phyloP scores from a whole-genome alignment of 306 rosid genomes.

The Pyrus bretschneideri region DNA sequence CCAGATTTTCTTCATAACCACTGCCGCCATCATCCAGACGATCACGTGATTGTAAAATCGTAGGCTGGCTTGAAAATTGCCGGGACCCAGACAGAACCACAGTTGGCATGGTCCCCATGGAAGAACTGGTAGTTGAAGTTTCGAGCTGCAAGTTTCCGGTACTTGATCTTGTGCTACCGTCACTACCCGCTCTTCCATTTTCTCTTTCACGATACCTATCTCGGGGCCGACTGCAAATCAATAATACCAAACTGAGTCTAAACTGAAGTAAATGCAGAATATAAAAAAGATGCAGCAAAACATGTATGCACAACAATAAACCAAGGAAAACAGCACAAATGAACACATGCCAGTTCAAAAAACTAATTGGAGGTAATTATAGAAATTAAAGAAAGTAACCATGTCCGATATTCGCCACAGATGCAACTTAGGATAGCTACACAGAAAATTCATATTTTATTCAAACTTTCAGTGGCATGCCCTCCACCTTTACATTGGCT shows the following conservation, averaged over 20 bases:
- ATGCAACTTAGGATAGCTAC: background rate
- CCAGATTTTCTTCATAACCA: conserved; percentile 68
- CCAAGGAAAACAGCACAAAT: background rate
- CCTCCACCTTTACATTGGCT: background rate
- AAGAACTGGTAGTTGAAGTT: conserved; percentile 42
- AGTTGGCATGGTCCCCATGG: conserved; percentile 45
- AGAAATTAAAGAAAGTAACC: background rate
- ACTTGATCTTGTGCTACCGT: conserved; percentile 56
- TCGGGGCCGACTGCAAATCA: conserved; percentile 62
- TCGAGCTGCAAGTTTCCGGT: conserved; percentile 58
- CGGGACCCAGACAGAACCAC: conserved; percentile 69
- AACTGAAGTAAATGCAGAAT: conserved; percentile 7
- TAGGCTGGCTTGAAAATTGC: conserved; percentile 66
- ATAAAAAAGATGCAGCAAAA: background rate
- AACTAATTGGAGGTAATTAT: no score
- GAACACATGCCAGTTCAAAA: no score
- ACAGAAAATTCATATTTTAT: background rate
- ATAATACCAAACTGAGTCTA: background rate
- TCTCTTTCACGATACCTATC: conserved; percentile 93
- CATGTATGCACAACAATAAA: background rate
- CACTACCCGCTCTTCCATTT: conserved; percentile 68
- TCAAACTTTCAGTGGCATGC: background rate
- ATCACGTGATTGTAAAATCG: conserved; percentile 82
- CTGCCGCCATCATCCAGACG: conserved; percentile 71
- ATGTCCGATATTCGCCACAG: background rate